A percentile compares a stretch with the other conserved stretches of the same genome.
phyloP scores from a whole-genome alignment of 352 stramenopile genomes.

The Phytophthora vignae region DNA sequence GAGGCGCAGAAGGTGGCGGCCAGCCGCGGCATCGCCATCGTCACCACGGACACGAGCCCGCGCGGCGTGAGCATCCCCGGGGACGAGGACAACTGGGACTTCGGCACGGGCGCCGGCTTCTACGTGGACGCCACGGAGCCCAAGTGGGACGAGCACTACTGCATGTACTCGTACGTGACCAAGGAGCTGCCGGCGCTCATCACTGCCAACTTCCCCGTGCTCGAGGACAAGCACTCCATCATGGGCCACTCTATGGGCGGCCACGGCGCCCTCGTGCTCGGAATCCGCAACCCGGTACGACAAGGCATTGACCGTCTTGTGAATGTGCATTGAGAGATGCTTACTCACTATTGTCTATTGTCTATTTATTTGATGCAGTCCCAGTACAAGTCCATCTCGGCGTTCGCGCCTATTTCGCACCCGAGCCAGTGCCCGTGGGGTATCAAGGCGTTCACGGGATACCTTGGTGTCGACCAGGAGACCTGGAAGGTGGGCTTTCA shows the following conservation, averaged over 20 bases:
- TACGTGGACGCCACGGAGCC: conserved; percentile 97
- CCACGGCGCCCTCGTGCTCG: conserved; percentile 96
- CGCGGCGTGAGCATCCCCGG: conserved; percentile 91
- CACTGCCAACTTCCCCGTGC: conserved; percentile 82
- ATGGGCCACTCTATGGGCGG: conserved; percentile 98
- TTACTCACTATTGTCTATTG: conserved; percentile 6
- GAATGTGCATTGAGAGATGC: not conserved
- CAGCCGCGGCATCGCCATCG: conserved; percentile 93
- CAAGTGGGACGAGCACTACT: conserved; percentile 94
- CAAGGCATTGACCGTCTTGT: not conserved
- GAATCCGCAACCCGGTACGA: conserved; percentile 86
- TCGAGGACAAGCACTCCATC: conserved; percentile 91
- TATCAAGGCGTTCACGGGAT: conserved; percentile 97
- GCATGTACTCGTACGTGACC: conserved; percentile 98
- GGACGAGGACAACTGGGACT: conserved; percentile 97
- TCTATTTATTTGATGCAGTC: conserved; percentile 32
- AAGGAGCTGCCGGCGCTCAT: conserved; percentile 95
- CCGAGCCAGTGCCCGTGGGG: conserved; percentile 97
- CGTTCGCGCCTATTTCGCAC: conserved; percentile 97
- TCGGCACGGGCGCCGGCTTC: conserved; percentile 97
- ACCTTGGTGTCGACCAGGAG: conserved; percentile 93
- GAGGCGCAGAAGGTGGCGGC: conserved; percentile 92
- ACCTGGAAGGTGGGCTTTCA: conserved; percentile 66
- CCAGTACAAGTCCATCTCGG: conserved; percentile 94
- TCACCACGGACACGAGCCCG: conserved; percentile 97